Conservation (phyloP, 495 filamentous ascomycete genomes). For the Patellaria atrata region DNA sequence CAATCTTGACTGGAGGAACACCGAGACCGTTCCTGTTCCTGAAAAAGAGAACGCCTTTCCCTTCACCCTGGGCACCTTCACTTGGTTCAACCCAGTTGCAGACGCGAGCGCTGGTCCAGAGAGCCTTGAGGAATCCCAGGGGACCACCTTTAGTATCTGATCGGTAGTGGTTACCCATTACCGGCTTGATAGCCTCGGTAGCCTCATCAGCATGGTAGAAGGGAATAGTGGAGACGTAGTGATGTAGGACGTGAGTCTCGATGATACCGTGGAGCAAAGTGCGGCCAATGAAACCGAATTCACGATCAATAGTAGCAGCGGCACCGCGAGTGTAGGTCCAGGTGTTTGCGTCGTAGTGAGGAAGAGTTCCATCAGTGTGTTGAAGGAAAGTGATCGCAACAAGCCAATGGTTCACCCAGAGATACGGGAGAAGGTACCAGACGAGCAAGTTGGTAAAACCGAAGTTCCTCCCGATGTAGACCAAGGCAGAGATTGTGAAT, state of each 20-base stretch:
- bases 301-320: slow-evolving; percentile 75
- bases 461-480: slow-evolving; percentile 41
- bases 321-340: slow-evolving; percentile 84
- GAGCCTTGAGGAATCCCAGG: slow-evolving; percentile 35
- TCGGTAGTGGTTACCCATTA: slow-evolving; percentile 74
- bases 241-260: slow-evolving; percentile 84
- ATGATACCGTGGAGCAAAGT: slow-evolving; percentile 81
- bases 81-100: slow-evolving; percentile 65
- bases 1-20: slow-evolving; percentile 20
- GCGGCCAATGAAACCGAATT: slow-evolving; percentile 79
- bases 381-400: slow-evolving; percentile 61
- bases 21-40: slow-evolving; percentile 51
- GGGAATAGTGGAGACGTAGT: slow-evolving; percentile 71
- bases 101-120: slow-evolving; percentile 51
- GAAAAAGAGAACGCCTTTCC: slow-evolving; percentile 55
- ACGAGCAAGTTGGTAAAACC: slow-evolving; percentile 76
- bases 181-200: slow-evolving; percentile 63
- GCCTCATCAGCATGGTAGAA: slow-evolving; percentile 90
- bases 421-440: slow-evolving; percentile 88
- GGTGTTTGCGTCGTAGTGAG: slow-evolving; percentile 61
- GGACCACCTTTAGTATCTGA: slow-evolving; percentile 48
- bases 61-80: slow-evolving; percentile 38
- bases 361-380: slow-evolving; percentile 73
- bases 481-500: slow-evolving; percentile 22
- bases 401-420: slow-evolving; percentile 99